These are phyloP conservation scores for Noccaea caerulescens DNA, from an alignment of 345 rosid species.

Conservation along the genomic window DNA sequence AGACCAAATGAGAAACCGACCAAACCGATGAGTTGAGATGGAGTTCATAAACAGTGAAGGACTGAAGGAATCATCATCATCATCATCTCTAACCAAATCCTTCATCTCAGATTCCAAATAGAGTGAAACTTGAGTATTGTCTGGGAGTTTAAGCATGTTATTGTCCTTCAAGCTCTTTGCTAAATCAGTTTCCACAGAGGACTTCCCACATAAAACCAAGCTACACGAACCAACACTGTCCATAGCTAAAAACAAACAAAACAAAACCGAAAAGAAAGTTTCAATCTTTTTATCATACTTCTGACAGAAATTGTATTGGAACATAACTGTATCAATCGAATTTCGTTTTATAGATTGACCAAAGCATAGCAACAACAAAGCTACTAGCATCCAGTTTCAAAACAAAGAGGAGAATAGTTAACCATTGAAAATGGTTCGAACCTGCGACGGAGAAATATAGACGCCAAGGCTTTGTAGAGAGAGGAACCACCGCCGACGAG, in stretches of 20 bases:
- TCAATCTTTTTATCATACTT: background rate
- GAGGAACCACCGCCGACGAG: background rate
- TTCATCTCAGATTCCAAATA: conserved; percentile 58
- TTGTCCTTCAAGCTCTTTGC: conserved; percentile 56
- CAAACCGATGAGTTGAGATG: conserved; percentile 67
- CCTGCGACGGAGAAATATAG: conserved; percentile 30
- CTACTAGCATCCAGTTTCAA: background rate
- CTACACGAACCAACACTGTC: conserved; percentile 47
- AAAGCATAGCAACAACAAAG: background rate
- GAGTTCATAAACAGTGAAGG: conserved; percentile 54
- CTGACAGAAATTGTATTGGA: background rate
- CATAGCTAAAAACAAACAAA: conserved; percentile 52
- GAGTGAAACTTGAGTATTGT: conserved; percentile 43
- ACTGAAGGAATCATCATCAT: conserved; percentile 48
- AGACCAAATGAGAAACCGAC: conserved; percentile 84
- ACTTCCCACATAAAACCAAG: conserved; percentile 70
- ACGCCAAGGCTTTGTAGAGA: background rate
- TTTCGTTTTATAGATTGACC: background rate
- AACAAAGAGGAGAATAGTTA: background rate
- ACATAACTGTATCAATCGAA: background rate
- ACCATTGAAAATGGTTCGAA: background rate
- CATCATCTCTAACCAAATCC: conserved; percentile 34
- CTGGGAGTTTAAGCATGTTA: conserved; percentile 57
- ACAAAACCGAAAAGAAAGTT: conserved; percentile 4
- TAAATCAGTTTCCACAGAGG: conserved; percentile 55